Evolutionary conservation across 1,139 yeast genomes (phyloP), one percentile per base, ranked within the genome.

Genomic region (Hyphopichia wangnamkhiaoensis): DNA sequence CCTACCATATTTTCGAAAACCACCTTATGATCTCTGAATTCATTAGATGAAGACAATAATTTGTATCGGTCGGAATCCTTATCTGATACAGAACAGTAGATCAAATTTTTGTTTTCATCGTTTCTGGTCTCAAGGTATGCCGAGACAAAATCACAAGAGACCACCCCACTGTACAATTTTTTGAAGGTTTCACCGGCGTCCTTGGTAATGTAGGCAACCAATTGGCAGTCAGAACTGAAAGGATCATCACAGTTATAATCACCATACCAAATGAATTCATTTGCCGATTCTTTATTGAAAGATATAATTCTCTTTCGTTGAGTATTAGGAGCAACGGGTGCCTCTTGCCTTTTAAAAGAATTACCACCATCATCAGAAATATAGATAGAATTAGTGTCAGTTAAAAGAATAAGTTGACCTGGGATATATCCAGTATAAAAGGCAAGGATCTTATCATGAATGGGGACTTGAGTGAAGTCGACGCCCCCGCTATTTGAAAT

Each of bases 401-500:
- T 79, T 30, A 84, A 58, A 37, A 88, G 65, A 42, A 83, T 79
- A 3, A 87, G 80, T 29, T 77, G 74, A 37, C 87, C 83, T n/a
- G 82, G 74, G 49, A 75, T 74, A 44, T 69, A 74, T 39, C 94
- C 93, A 37, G 80, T 71, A 35, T 73, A 71, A 30, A 84, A 73
- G 6, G 76, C 79, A 4, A 72, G 47, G 32, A 88, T 71, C 17
- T 74, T 68, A 16, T 76, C 82, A 29, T 65, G 63, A 4, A 76
- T 56, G 1, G 67, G 74, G 17, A 78, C 69, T 44, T 66, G 65
- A 13, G 68, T 67, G 65, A 91, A 84, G 1, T 62, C 60, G 3
- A 67, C 56, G 16, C 98, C 98, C 34, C 94, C 95, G 61, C 90
- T 82, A 53, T 81, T 85, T 1, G 96, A 86, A 12, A 88, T 73